Percentiles rank a stretch among this genome's conserved stretches.
phyloP scores from a whole-genome alignment of 2,329 filamentous ascomycete genomes.

The Coniochaeta sp. region DNA sequence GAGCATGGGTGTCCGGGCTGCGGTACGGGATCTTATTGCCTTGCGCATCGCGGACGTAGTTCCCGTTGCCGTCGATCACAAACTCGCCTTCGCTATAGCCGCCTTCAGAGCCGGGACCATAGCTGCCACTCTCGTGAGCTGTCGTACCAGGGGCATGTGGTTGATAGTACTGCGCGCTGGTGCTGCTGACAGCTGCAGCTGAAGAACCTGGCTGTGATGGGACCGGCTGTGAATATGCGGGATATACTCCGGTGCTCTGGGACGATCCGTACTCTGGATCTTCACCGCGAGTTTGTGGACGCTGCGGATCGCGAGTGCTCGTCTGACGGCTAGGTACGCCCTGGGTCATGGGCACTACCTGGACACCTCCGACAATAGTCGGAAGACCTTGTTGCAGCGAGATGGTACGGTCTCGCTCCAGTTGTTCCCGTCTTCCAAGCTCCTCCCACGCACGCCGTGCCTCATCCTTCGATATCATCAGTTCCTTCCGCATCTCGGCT shows the following conservation, averaged over 20 bases:
- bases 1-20: slow-evolving; percentile 31
- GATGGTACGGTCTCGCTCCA: slow-evolving; percentile 78
- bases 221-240: slow-evolving; percentile 15
- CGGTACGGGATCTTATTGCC: slow-evolving; percentile 52
- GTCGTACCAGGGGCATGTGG: slow-evolving; percentile 30
- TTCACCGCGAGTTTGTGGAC: slow-evolving; percentile 23
- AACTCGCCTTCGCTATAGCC: slow-evolving; percentile 68
- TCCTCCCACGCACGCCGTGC: slow-evolving; percentile 96
- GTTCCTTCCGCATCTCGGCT: slow-evolving; percentile 85
- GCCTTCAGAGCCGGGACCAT: slow-evolving; percentile 47
- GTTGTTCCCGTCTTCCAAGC: slow-evolving; percentile 83
- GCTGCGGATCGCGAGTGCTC: slow-evolving; percentile 30
- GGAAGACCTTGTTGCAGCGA: slow-evolving; percentile 84
- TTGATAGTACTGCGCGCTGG: slow-evolving; percentile 30
- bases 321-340: slow-evolving; percentile 52
- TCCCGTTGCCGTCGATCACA: slow-evolving; percentile 53
- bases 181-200: not conserved
- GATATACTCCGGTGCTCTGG: slow-evolving; percentile 19
- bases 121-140: slow-evolving; percentile 40
- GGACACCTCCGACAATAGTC: slow-evolving; percentile 84
- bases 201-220: not conserved
- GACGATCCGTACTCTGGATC: slow-evolving; percentile 17
- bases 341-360: slow-evolving; percentile 88
- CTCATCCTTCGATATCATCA: slow-evolving; percentile 93
- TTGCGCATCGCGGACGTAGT: slow-evolving; percentile 52